A percentile compares a stretch with the other conserved stretches of the same genome.
Evolutionary conservation across 78 protist genomes (phyloP).

Genomic region (Dictyostelium intermedium): DNA sequence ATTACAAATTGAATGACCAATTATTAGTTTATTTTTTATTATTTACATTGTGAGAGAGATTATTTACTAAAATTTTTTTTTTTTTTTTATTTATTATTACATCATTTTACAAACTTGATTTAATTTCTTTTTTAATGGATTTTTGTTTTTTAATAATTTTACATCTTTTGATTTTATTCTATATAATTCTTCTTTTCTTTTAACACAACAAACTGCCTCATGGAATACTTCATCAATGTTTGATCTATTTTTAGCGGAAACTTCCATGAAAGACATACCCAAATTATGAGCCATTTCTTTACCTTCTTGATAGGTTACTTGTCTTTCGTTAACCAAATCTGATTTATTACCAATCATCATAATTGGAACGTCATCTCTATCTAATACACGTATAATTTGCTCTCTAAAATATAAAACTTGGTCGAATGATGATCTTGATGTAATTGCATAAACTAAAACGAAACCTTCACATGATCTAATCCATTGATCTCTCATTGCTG

Average conservation of each 20-base stretch:
- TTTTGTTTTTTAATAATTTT: not conserved
- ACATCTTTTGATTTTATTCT: not conserved
- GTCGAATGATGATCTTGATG: conserved; percentile 94
- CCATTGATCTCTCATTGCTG: conserved; percentile 94
- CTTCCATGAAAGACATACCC: conserved; percentile 84
- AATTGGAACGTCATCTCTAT: conserved; percentile 91
- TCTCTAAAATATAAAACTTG: conserved; percentile 88
- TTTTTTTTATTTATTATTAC: not conserved
- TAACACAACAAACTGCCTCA: conserved; percentile 34
- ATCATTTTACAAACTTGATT: not conserved
- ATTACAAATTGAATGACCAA: not conserved
- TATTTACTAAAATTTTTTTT: not conserved
- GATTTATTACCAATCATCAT: conserved; percentile 99
- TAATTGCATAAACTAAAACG: conserved; percentile 96
- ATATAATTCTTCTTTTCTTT: conserved; percentile 19
- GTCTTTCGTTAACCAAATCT: conserved; percentile 88
- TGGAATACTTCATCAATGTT: conserved; percentile 89
- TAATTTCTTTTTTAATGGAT: not conserved
- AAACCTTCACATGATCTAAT: conserved; percentile 99
- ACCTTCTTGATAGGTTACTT: conserved; percentile 84
- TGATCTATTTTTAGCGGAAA: conserved; percentile 79
- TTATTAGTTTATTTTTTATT: not conserved
- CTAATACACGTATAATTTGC: conserved; percentile 93
- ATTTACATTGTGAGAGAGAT: not conserved
- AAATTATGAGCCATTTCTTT: conserved; percentile 72